Base-by-base conservation (phyloP, 306 rosid genomes). In the Nissolia schottii region DNA sequence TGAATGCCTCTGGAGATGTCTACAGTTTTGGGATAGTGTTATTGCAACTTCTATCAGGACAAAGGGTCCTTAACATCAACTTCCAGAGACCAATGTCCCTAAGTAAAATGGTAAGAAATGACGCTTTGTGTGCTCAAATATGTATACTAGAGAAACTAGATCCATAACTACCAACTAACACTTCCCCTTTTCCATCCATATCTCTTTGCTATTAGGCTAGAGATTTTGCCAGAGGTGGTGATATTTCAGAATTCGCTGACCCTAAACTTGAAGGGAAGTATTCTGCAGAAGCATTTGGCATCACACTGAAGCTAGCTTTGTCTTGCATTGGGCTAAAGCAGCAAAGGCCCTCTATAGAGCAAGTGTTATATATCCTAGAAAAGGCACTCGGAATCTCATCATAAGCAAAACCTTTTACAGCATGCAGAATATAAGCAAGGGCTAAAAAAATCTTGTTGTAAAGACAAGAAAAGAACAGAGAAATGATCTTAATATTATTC, bases 11-110 rank as follows among this genome's bases (percentile, higher is more conserved):
- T 0, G 91, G 91, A 29, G 88, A 84, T 79, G 88, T 90, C 66
- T 86, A 88, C 73, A 84, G 91, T 58, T 86, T 90, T 20, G 93
- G 93, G 32, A 82, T 88, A 41, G 89, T 86, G 24, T 81, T 88
- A 15, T 58, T 88, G 35, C 93, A 90, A 62, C 82, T 88, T 65
- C 77, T 87, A 19, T 86, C 91, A 3, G 88, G 91, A 67, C 84
- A 77, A 75, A 83, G 91, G 76, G 80, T 81, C 67, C 85, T 86
- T 37, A 77, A 84, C 76, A 55, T 82, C 15, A 75, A 81, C 65
- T 46, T 67, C 46, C 70, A 70, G 9, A 83, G 55, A 69, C 85
- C 88, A 69, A 79, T 74, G 86, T 66, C 88, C 24, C 82, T 90
- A 18, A 32, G 74, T 32, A 83, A 82, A 83, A 82, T 75, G 88